phyloP scores from a whole-genome alignment of 345 rosid genomes.

The Eucalyptus victrix region DNA sequence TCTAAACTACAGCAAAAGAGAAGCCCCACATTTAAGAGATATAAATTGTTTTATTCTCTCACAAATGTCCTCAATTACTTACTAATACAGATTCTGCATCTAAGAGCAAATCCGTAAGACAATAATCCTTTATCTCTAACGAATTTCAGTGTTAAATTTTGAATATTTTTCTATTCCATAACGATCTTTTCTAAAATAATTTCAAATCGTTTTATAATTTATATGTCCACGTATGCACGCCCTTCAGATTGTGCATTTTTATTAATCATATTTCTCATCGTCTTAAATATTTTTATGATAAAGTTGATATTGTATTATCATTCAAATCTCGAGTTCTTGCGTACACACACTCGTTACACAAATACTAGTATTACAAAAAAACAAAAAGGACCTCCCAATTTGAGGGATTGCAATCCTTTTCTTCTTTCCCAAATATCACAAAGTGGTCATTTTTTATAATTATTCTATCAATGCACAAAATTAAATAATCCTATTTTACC shows the following conservation, averaged over 20 bases:
- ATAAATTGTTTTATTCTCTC: neutral
- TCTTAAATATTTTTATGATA: no score
- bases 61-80: neutral
- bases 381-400: neutral
- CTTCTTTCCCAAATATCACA: neutral
- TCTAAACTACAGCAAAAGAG: neutral
- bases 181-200: no score
- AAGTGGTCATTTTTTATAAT: neutral
- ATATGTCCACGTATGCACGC: neutral
- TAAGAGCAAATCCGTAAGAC: neutral
- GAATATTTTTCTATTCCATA: neutral
- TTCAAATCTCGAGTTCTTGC: neutral
- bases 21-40: neutral
- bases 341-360: neutral
- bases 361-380: neutral
- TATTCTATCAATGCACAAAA: neutral
- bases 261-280: no score
- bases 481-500: neutral
- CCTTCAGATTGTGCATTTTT: neutral
- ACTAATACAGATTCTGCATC: neutral
- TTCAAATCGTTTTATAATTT: no score
- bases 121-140: neutral
- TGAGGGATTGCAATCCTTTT: neutral
- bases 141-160: no score
- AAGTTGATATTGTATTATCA: neutral